A percentile compares a stretch with the other conserved stretches of the same genome.
phyloP scores from a whole-genome alignment of 1,139 yeast genomes.

The Pichia sp. region DNA sequence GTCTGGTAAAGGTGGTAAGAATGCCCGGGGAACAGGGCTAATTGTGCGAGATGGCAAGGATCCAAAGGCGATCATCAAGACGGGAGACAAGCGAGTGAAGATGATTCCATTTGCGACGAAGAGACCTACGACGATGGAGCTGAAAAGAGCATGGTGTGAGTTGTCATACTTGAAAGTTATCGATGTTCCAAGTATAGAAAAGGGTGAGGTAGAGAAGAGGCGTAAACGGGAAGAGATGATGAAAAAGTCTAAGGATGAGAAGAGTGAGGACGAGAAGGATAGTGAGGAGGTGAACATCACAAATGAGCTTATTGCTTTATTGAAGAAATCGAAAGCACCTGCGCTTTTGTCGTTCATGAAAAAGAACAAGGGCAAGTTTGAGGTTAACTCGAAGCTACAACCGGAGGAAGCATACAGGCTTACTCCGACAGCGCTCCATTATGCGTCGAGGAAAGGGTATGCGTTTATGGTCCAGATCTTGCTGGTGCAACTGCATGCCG shows the following conservation, averaged over 20 bases:
- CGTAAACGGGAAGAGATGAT: conserved; percentile 32
- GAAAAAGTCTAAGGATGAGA: conserved; percentile 24
- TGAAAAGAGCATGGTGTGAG: conserved; percentile 81
- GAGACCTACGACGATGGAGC: conserved; percentile 79
- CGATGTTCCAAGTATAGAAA: conserved; percentile 51
- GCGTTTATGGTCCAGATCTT: conserved; percentile 65
- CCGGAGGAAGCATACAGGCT: conserved; percentile 51
- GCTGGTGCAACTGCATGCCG: conserved; percentile 61
- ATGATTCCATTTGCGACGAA: conserved; percentile 84
- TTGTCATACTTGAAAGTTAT: conserved; percentile 56
- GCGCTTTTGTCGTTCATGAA: conserved; percentile 58
- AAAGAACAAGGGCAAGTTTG: conserved; percentile 54
- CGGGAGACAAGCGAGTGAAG: conserved; percentile 55
- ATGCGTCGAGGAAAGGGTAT: conserved; percentile 65
- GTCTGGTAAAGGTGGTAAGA: conserved; percentile 44
- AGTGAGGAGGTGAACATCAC: conserved; percentile 43
- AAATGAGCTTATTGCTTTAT: conserved; percentile 49
- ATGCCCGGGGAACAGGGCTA: conserved; percentile 54
- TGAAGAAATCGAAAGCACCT: conserved; percentile 79
- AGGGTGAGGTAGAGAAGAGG: conserved; percentile 31
- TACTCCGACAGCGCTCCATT: conserved; percentile 77
- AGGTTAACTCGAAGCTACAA: conserved; percentile 42
- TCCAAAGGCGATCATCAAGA: conserved; percentile 46
- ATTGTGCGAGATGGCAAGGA: conserved; percentile 43
- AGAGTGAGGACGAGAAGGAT: conserved; percentile 15